Evolutionary conservation across 1,139 yeast genomes (phyloP), one percentile per base, ranked within the genome.

Genomic region (Geotrichum macrosporum): DNA sequence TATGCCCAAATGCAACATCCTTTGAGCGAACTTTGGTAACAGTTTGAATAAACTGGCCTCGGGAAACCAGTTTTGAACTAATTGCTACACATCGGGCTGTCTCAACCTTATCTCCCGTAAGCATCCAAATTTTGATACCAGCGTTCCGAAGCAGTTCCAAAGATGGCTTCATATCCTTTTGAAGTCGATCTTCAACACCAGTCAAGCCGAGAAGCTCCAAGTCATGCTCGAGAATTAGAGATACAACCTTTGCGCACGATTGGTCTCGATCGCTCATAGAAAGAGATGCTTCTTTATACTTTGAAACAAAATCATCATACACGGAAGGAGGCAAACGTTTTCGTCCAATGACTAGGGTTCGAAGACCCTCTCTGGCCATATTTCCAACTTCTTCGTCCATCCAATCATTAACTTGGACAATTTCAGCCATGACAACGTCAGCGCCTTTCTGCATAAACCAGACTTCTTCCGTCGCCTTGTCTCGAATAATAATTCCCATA

Each of bases 101-200:
- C 67, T 94, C 99, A 6, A 92, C 97, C 64, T 94, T 94, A 64
- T 94, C 99, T 55, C 99, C 99, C 0, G 99, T 94, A 44, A 94
- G 72, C 98, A 94, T 94, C 99, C 99, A 94, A 45, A 94, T 92
- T 60, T 87, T 87, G 50, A 94, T 80, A 1, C 98, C 98, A 0
- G 98, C 99, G 68, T 94, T 92, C 57, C 98, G 75, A 55, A 94
- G 73, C 32, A 92, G 72, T 68, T 94, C 99, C 52, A 94, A 81
- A 0, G 96, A 86, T 0, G 94, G 77, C 64, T 89, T 92, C 48
- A 94, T 96, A 62, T 89, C 89, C 46, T 77, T 76, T 64, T 94
- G 99, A 42, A 94, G 73, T 60, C 87, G 85, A 64, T 94, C 99
- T 64, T 94, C 99, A 30, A 94, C 99, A 50, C 99, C 99, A 0